A percentile compares a stretch with the other conserved stretches of the same genome.
phyloP scores from a whole-genome alignment of 371 early-diverging fungal genomes.

The Mucor lusitanicus region DNA sequence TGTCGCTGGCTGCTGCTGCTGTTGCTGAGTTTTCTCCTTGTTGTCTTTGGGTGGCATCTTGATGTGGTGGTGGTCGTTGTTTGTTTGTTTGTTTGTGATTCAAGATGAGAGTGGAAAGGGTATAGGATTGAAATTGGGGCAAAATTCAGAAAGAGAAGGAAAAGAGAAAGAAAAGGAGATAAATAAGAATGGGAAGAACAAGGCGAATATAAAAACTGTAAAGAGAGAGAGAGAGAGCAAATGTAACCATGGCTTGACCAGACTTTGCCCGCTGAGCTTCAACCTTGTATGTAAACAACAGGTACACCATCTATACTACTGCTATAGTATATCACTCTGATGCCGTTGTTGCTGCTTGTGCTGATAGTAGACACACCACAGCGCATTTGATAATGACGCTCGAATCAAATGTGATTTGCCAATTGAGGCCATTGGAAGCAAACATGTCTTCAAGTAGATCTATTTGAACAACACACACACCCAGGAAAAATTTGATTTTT shows the following conservation, averaged over 20 bases:
- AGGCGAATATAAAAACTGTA: not conserved
- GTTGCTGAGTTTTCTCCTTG: constrained; percentile 1
- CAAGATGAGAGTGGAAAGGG: not conserved
- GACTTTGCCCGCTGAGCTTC: not conserved
- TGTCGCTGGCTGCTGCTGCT: too few species aligned
- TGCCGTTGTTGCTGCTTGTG: not conserved
- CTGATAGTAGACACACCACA: not conserved
- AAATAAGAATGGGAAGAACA: not conserved
- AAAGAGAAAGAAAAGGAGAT: not conserved
- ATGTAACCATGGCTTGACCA: constrained; percentile 11
- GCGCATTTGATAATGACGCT: not conserved
- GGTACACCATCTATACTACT: not conserved
- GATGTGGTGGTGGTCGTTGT: not conserved
- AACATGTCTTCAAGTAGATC: not conserved
- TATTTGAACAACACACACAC: not conserved
- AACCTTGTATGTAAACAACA: not conserved
- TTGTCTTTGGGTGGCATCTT: constrained; percentile 6
- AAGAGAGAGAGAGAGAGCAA: not conserved
- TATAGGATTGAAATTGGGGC: not conserved
- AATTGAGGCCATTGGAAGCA: not conserved
- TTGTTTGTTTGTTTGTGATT: not conserved
- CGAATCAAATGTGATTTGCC: not conserved
- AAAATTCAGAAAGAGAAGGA: not conserved
- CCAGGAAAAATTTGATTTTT: not conserved
- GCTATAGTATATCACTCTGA: not conserved